phyloP scores from a whole-genome alignment of 1,284 basidiomycete genomes.

The Grifola frondosa region DNA sequence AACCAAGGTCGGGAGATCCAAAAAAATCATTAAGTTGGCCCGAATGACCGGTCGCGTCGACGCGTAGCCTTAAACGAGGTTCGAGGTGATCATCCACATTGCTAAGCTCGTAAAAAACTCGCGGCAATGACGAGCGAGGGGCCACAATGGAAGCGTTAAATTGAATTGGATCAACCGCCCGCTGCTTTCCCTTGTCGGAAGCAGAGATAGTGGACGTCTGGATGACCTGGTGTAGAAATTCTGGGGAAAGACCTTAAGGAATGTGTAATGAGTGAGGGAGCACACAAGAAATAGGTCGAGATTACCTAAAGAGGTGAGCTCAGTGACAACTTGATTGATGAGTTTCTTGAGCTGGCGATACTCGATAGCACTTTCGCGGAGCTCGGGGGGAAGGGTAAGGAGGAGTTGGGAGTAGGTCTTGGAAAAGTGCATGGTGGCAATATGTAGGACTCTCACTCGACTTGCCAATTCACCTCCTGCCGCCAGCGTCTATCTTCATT shows the following conservation, averaged over 20 bases:
- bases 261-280: too few species aligned
- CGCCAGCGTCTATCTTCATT: too few species aligned
- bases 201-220: slow-evolving; percentile 21
- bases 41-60: slow-evolving; percentile 21
- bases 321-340: slow-evolving; percentile 83
- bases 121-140: slow-evolving; percentile 14
- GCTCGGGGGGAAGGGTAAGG: slow-evolving; percentile 69
- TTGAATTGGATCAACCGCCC: slow-evolving; percentile 8
- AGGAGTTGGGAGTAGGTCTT: slow-evolving; percentile 76
- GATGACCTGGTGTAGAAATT: slow-evolving; percentile 47
- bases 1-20: neutral
- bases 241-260: slow-evolving; percentile 39
- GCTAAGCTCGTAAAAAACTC: slow-evolving; percentile 57
- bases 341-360: slow-evolving; percentile 92
- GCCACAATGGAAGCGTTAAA: slow-evolving; percentile 3
- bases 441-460: too few species aligned
- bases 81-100: slow-evolving; percentile 48
- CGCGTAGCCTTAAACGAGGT: slow-evolving; percentile 54
- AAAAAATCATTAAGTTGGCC: neutral
- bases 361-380: slow-evolving; percentile 79
- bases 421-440: slow-evolving; percentile 77
- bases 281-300: neutral
- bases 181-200: slow-evolving; percentile 27
- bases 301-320: slow-evolving; percentile 74
- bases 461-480: too few species aligned